Percentiles rank a stretch among this genome's conserved stretches.
These are phyloP conservation scores for Fusarium sp. DNA, from an alignment of 2,329 filamentous ascomycete species.

Conservation along the genomic window DNA sequence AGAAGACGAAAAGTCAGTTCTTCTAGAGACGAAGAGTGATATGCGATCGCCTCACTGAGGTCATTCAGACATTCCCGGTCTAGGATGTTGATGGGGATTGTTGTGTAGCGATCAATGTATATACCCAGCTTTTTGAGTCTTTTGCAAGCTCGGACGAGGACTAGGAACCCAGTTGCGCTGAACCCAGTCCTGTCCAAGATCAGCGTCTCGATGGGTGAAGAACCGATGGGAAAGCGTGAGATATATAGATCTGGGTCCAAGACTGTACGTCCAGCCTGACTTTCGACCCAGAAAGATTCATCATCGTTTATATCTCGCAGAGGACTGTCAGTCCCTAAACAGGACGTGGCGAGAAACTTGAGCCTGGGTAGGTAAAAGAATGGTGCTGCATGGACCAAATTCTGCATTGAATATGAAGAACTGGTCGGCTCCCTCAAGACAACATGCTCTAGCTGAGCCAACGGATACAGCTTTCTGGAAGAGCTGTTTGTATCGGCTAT, in stretches of 20 bases:
- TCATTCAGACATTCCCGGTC: background rate
- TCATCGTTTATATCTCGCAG: background rate
- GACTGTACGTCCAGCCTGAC: rapidly evolving
- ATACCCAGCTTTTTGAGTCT: background rate
- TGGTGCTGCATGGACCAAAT: background rate
- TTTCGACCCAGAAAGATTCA: no score
- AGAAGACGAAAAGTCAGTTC: background rate
- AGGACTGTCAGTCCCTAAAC: rapidly evolving
- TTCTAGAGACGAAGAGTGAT: background rate
- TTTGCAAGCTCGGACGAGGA: background rate
- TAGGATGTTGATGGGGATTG: background rate
- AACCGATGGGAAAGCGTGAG: background rate
- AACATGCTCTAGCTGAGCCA: background rate
- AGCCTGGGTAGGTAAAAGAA: background rate
- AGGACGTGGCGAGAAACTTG: background rate
- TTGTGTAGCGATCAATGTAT: background rate
- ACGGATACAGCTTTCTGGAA: background rate
- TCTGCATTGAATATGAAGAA: background rate
- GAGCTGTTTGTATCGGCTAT: background rate
- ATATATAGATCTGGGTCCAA: background rate
- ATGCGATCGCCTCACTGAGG: background rate
- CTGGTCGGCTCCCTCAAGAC: background rate
- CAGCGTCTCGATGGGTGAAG: background rate
- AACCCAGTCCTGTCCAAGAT: background rate
- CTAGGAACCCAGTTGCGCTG: background rate